Conservation (phyloP, 73 alveolate species). For the Breviolum minutum region DNA sequence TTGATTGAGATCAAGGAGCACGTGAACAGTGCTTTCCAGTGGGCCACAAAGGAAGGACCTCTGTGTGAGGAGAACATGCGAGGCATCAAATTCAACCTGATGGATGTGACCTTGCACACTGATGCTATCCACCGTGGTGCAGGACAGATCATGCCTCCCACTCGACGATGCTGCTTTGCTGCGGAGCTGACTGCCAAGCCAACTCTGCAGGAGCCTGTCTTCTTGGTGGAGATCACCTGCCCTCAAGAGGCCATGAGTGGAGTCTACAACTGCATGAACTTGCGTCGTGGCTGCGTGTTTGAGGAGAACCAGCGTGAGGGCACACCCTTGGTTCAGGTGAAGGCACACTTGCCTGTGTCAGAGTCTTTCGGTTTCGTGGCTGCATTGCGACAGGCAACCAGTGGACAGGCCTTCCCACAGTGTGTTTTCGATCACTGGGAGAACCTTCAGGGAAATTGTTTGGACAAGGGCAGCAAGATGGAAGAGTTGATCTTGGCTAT, state of each 20-base stretch:
- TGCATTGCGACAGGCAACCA: conserved; percentile 98
- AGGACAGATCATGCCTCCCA: conserved; percentile 99
- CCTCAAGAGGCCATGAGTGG: conserved; percentile 99
- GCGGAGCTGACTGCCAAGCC: conserved; percentile 99
- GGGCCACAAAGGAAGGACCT: conserved; percentile 98
- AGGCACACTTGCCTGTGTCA: conserved; percentile 99
- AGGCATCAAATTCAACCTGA: conserved; percentile 97
- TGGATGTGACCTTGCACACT: conserved; percentile 98
- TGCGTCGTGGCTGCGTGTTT: conserved; percentile 99
- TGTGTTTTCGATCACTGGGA: conserved; percentile 99
- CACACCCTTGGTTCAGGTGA: conserved; percentile 99
- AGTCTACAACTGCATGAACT: conserved; percentile 98
- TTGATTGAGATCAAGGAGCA: conserved; percentile 97
- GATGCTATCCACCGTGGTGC: conserved; percentile 99
- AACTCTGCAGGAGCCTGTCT: conserved; percentile 99
- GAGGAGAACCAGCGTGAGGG: conserved; percentile 99
- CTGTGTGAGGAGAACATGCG: conserved; percentile 97
- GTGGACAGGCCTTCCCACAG: conserved; percentile 99
- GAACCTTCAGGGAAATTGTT: conserved; percentile 50
- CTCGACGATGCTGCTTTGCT: conserved; percentile 99
- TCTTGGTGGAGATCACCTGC: conserved; percentile 99
- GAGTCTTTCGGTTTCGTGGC: conserved; percentile 99
- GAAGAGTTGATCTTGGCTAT: conserved; percentile 74
- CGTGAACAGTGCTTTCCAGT: conserved; percentile 97
- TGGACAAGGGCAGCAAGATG: conserved; percentile 76